These are phyloP conservation scores for Cladosporium sp. DNA, from an alignment of 2,329 filamentous ascomycete genomes.

Conservation along the genomic window DNA sequence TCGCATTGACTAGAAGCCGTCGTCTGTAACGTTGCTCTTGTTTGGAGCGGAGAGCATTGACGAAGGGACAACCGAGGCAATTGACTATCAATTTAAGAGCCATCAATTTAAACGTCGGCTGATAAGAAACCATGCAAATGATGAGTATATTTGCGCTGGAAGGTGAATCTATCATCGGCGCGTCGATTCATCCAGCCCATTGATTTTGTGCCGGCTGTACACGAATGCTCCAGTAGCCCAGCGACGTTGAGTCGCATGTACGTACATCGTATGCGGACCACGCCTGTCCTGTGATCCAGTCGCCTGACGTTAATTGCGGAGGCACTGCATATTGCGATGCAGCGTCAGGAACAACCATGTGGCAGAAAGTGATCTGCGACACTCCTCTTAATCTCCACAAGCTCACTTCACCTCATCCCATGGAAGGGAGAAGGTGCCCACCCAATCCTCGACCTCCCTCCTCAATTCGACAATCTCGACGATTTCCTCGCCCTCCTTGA, in stretches of 20 bases:
- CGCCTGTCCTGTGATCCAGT: not conserved
- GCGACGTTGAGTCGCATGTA: slow-evolving; percentile 15
- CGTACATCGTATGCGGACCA: not conserved
- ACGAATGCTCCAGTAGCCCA: not conserved
- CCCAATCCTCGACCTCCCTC: slow-evolving; percentile 76
- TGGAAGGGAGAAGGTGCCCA: slow-evolving; percentile 70
- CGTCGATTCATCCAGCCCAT: not conserved
- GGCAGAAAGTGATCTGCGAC: not conserved
- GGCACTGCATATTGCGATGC: not conserved
- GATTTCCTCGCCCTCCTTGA: slow-evolving; percentile 67
- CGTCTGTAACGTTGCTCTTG: not conserved
- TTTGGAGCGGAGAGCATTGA: not conserved
- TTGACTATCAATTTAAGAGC: too few species aligned
- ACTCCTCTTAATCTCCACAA: not conserved
- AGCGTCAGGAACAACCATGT: not conserved
- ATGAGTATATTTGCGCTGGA: not conserved
- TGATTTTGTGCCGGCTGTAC: not conserved
- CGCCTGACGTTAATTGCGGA: not conserved
- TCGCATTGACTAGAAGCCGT: not conserved
- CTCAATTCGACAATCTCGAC: slow-evolving; percentile 71
- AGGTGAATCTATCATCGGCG: not conserved
- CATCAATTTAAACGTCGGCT: not conserved
- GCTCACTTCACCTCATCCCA: slow-evolving; percentile 52
- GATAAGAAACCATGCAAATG: not conserved
- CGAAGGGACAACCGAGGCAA: not conserved